phyloP scores from a whole-genome alignment of 306 rosid species.

The Benincasa hispida region DNA sequence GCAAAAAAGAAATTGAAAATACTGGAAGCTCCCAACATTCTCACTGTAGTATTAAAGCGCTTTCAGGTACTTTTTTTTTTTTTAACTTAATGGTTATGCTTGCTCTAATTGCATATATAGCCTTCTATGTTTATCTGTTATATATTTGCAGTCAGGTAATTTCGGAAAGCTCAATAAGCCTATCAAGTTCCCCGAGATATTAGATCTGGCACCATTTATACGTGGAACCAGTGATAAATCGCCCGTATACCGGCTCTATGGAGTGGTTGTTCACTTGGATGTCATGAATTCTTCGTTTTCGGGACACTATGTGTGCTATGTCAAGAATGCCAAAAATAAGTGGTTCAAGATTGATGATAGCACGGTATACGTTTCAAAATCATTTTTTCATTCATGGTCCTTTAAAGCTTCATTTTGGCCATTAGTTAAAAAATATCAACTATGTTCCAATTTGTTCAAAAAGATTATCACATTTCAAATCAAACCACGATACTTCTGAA shows the following conservation, averaged over 20 bases:
- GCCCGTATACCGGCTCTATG: constrained; percentile 72
- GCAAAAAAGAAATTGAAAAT: constrained; percentile 92
- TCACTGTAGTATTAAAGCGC: constrained; percentile 89
- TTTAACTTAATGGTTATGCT: constrained; percentile 3
- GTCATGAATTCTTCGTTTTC: constrained; percentile 89
- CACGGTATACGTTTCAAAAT: constrained; percentile 24
- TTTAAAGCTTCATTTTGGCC: not conserved
- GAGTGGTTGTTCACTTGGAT: constrained; percentile 91
- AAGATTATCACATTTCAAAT: not conserved
- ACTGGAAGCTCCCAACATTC: constrained; percentile 88
- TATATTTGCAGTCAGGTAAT: constrained; percentile 66
- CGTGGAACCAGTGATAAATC: constrained; percentile 85
- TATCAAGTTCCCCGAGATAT: constrained; percentile 65
- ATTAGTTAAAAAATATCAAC: not conserved
- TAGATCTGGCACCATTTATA: constrained; percentile 79
- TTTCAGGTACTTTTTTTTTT: constrained; percentile 59
- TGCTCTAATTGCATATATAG: not conserved
- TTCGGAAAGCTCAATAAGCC: constrained; percentile 97
- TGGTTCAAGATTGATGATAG: constrained; percentile 99
- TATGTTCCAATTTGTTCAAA: too few relatives aligned
- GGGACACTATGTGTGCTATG: constrained; percentile 93
- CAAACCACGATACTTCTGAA: not conserved
- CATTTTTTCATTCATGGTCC: not conserved
- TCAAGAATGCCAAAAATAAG: constrained; percentile 71
- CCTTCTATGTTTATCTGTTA: not conserved